Base-by-base conservation (phyloP, 192 early-diverging fungal species). In the Coemansia sp. region DNA sequence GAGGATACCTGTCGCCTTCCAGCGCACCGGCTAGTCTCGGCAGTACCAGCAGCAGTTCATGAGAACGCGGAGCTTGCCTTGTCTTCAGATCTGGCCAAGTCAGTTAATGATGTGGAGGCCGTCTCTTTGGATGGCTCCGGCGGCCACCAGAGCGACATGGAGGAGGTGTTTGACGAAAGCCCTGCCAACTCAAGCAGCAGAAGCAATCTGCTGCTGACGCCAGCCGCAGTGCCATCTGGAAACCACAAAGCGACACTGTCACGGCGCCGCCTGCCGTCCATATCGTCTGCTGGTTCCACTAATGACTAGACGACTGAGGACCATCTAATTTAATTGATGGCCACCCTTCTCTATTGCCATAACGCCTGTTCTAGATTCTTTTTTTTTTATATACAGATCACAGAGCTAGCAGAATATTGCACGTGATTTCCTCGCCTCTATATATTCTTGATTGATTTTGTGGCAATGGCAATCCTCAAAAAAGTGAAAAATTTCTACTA, bases 201-300 rank as follows among this genome's bases (percentile, higher is more conserved):
- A 45, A 19, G 44, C 57, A 59, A 16, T 17, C n/a, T 59, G 57
- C 39, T 59, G 57, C 11, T 59, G 57, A 59, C 57, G 1, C 57
- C 57, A 13, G 16, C 38, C 16, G 57, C 57, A 59, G 14, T 59
- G 6, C 39, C 57, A 41, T 17, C 57, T 6, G 57, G 57, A 5
- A 59, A 17, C 38, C 57, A 59, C 67, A 68, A 68, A 46, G 58
- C 57, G 13, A 68, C 72, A 8, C 37, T 81, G 25, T 81, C 79
- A n/a, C 67, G 79, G 12, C 74, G 79, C 17, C 79, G 74, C 9
- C 59, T 76, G 13, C 71, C 75, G 6, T 76, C 69, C 5, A 41
- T 81, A 5, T 76, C 74, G 1, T 66, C 71, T 2, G 38, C 58
- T 37, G 5, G 55, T 14, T 43, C 65, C 1, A 38, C 39, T 5